Evolutionary conservation across 1,139 yeast species (phyloP).

Genomic region (Pichia sp.): DNA sequence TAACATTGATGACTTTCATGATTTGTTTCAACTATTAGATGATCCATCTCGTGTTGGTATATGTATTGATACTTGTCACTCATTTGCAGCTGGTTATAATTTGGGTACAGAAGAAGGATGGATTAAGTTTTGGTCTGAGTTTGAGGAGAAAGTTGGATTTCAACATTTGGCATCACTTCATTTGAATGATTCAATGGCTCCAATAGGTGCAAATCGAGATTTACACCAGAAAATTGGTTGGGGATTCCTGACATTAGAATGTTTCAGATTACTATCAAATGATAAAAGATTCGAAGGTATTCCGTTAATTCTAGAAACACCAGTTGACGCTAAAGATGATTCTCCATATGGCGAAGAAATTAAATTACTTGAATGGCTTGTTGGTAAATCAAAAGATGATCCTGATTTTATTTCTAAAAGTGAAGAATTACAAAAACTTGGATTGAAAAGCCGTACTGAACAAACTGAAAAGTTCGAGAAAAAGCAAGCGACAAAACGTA

Average conservation of each 20-base stretch:
- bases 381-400: constrained; percentile 49
- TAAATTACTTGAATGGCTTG: constrained; percentile 62
- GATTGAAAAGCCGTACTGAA: constrained; percentile 48
- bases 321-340: constrained; percentile 45
- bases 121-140: constrained; percentile 62
- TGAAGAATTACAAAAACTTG: constrained; percentile 45
- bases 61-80: constrained; percentile 91
- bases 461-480: constrained; percentile 29
- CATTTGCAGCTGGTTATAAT: constrained; percentile 96
- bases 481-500: constrained; percentile 21
- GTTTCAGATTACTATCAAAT: constrained; percentile 73
- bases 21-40: constrained; percentile 69
- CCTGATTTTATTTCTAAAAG: constrained; percentile 45
- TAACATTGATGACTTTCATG: constrained; percentile 62
- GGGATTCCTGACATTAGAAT: constrained; percentile 85
- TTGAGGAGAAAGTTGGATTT: constrained; percentile 67
- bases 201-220: constrained; percentile 83
- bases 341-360: constrained; percentile 74
- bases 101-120: constrained; percentile 52
- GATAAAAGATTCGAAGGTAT: constrained; percentile 51
- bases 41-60: constrained; percentile 83
- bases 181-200: constrained; percentile 91
- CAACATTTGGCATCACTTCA: constrained; percentile 76
- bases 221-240: constrained; percentile 84
- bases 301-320: constrained; percentile 90